Conservation (phyloP, 2,329 filamentous ascomycete species). For the Penicillium sp. region DNA sequence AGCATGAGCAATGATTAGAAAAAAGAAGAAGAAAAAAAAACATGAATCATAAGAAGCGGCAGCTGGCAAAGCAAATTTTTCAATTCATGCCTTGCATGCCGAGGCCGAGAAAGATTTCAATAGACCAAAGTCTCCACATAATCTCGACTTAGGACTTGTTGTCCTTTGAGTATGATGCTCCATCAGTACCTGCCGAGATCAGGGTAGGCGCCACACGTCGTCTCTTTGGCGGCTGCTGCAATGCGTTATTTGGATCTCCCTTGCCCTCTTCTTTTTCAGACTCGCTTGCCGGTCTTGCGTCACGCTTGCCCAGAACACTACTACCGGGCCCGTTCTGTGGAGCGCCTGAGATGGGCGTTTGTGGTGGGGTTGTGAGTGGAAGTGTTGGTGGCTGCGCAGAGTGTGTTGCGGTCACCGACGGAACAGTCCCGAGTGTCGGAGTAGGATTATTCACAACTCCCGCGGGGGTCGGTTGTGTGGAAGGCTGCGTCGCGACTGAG, state of each 20-base stretch:
- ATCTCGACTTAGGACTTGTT: neutral
- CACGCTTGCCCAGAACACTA: conserved; percentile 56
- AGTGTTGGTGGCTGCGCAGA: conserved; percentile 55
- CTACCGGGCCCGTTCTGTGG: conserved; percentile 50
- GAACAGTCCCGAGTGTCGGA: conserved; percentile 73
- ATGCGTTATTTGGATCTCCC: conserved; percentile 46
- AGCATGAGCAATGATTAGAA: conserved; percentile 5
- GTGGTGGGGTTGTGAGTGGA: conserved; percentile 83
- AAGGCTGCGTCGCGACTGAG: conserved; percentile 66
- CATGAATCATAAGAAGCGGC: conserved; percentile 24
- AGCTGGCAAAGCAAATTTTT: neutral
- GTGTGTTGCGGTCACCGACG: conserved; percentile 71
- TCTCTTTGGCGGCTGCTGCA: conserved; percentile 59
- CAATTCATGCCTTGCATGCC: neutral
- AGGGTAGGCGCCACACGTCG: conserved; percentile 69
- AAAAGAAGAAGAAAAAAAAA: conserved; percentile 12
- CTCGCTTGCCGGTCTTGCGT: conserved; percentile 43
- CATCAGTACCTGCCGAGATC: conserved; percentile 42
- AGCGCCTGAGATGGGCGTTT: conserved; percentile 66
- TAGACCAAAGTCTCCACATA: neutral
- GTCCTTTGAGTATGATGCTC: conserved; percentile 15
- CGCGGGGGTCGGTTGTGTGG: conserved; percentile 41
- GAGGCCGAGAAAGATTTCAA: neutral
- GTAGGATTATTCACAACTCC: conserved; percentile 72
- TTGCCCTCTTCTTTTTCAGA: conserved; percentile 47